Conservation (phyloP, 768 basidiomycete species). For the Dentipellis sp. region DNA sequence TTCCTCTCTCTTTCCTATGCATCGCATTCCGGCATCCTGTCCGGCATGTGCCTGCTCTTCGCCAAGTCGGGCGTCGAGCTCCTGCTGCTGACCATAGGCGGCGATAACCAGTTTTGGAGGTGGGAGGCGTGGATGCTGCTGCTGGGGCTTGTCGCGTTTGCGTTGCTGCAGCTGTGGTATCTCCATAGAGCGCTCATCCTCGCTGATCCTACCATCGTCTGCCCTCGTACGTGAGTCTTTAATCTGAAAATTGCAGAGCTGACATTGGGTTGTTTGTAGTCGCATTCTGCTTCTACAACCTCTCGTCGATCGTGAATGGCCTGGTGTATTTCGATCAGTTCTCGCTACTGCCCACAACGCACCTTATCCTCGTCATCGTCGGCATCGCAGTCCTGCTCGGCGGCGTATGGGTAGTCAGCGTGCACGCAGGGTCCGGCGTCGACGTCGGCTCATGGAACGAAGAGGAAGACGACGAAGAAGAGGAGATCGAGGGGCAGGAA, state of each 20-base stretch:
- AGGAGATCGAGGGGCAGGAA: constrained; percentile 1
- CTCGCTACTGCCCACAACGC: constrained; percentile 52
- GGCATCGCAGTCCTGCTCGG: constrained; percentile 73
- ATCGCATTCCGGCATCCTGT: constrained; percentile 79
- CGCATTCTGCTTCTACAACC: constrained; percentile 93
- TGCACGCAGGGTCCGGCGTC: constrained; percentile 37
- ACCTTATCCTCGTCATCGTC: constrained; percentile 65
- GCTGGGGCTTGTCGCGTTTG: constrained; percentile 60
- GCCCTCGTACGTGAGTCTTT: constrained; percentile 52
- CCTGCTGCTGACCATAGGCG: constrained; percentile 64
- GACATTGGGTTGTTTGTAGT: constrained; percentile 29
- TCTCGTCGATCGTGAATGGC: constrained; percentile 85
- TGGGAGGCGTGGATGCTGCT: constrained; percentile 83
- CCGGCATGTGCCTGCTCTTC: constrained; percentile 87
- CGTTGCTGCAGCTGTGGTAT: constrained; percentile 78
- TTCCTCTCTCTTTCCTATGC: constrained; percentile 79
- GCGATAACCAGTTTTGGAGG: constrained; percentile 73
- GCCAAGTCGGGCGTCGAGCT: constrained; percentile 93
- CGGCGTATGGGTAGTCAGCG: constrained; percentile 87
- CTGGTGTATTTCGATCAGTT: constrained; percentile 88
- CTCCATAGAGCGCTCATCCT: constrained; percentile 71
- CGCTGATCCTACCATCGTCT: constrained; percentile 79
- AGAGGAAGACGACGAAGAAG: constrained; percentile 23
- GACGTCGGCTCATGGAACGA: constrained; percentile 34
- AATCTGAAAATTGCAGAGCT: neutral